phyloP scores from a whole-genome alignment of 2,329 filamentous ascomycete genomes.

The Aspergillus spinulosporus region DNA sequence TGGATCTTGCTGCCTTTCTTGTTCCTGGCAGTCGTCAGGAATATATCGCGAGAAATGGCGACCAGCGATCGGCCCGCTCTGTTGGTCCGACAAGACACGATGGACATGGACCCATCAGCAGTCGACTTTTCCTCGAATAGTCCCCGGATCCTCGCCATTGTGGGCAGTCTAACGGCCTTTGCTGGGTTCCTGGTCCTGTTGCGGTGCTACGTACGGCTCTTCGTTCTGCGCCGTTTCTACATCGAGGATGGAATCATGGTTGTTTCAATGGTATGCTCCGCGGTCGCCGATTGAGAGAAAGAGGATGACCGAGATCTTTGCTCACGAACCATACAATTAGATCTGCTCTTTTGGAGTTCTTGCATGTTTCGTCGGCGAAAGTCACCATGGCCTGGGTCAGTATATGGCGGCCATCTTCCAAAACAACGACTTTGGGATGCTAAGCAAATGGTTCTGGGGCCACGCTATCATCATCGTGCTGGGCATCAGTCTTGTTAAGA shows the following conservation, averaged over 20 bases:
- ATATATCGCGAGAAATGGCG: background rate
- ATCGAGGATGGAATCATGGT: conserved; percentile 53
- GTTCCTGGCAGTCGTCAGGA: background rate
- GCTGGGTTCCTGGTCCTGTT: conserved; percentile 43
- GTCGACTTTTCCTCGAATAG: conserved; percentile 10
- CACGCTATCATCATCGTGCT: conserved; percentile 26
- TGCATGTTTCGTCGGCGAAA: conserved; percentile 49
- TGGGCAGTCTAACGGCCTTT: conserved; percentile 39
- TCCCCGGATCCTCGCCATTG: conserved; percentile 41
- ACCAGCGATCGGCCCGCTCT: background rate
- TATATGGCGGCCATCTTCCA: conserved; percentile 2
- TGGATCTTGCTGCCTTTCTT: background rate
- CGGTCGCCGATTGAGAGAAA: too few species aligned
- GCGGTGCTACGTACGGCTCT: conserved; percentile 50
- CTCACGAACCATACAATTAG: conserved; percentile 13
- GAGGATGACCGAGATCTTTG: too few species aligned
- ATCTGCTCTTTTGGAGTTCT: conserved; percentile 28
- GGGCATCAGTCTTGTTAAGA: conserved; percentile 46
- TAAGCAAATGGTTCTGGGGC: conserved; percentile 7
- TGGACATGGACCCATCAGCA: background rate
- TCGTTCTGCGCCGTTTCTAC: conserved; percentile 51
- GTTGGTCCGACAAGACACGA: background rate
- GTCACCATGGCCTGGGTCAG: conserved; percentile 49
- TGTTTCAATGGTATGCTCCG: conserved; percentile 29
- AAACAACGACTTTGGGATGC: background rate